Evolutionary conservation across 2,329 filamentous ascomycete genomes (phyloP), one percentile per base, ranked within the genome.

Genomic region (Monosporascus sp.): DNA sequence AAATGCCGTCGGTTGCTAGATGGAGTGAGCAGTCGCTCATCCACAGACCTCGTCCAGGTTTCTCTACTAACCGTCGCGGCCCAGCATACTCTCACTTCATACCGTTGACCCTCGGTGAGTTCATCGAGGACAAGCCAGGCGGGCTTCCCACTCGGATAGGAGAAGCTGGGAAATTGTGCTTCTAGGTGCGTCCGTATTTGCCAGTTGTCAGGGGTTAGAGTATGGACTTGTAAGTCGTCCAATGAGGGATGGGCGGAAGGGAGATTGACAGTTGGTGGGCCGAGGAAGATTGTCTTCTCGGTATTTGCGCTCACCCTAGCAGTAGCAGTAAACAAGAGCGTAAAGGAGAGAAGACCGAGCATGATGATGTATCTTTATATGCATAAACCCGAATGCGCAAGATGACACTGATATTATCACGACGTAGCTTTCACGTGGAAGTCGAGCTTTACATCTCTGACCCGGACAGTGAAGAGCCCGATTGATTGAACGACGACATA

Each of bases 81-180:
- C 92, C 93, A 99, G 73, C 93, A 97, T 55, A 97, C 79, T 51
- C 94, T 85, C 48, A 96, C 81, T 75, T 99, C 94, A 76, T 97
- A 97, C 59, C 91, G 82, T 64, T 87, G 86, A 11, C 83, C 82
- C 37, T 83, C 79, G n/a, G 72, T 77, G 51, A 99, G 76, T 37
- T 78, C 74, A 52, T 88, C 81, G 6, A 99, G 80, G 7, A 93
- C 73, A 60, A 91, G 81, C 94, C 94, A 97, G 27, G 88, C 86
- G 49, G 85, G 76, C 11, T 76, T 72, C 7, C 89, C 90, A 14
- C 75, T 68, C 9, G 77, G 78, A 31, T 71, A 66, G 2, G 73
- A 66, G 7, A 73, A 61, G 6, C 73, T 78, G 11, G 90, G 84
- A 65, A 96, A 95, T 15, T 77, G 75, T 37, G 89, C 84, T 44